Percentiles rank a stretch among this genome's conserved stretches.
Evolutionary conservation across 2,329 filamentous ascomycete genomes (phyloP).

Genomic region (Cordyceps farinosa): DNA sequence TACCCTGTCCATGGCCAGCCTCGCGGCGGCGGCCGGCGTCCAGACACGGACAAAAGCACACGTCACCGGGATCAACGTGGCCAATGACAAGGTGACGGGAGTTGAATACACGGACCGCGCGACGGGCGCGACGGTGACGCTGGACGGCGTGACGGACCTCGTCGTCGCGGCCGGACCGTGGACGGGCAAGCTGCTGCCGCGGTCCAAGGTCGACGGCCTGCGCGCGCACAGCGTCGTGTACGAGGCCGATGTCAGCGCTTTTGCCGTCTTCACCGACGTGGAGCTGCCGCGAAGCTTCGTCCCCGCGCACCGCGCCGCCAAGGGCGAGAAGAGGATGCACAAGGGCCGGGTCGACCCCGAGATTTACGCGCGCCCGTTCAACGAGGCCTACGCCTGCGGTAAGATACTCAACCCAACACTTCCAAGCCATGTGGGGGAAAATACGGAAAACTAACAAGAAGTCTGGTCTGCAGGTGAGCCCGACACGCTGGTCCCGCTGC

Average conservation of each 20-base stretch:
- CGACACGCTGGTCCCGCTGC: conserved; percentile 71
- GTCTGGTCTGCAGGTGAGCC: conserved; percentile 57
- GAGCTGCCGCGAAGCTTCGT: conserved; percentile 64
- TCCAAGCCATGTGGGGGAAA: background rate
- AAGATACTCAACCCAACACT: conserved; percentile 13
- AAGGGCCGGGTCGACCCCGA: conserved; percentile 74
- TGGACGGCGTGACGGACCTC: conserved; percentile 50
- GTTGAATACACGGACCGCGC: conserved; percentile 57
- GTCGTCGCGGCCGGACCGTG: conserved; percentile 59
- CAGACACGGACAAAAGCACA: conserved; percentile 62
- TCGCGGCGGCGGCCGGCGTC: conserved; percentile 68
- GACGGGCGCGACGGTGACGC: conserved; percentile 32
- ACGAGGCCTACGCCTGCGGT: conserved; percentile 92
- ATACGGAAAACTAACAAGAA: background rate
- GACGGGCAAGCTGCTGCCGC: conserved; percentile 57
- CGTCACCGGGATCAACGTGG: conserved; percentile 64
- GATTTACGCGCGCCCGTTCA: conserved; percentile 85
- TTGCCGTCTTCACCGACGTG: conserved; percentile 85
- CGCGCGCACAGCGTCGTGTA: conserved; percentile 65
- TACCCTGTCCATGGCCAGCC: conserved; percentile 74
- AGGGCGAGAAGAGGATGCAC: conserved; percentile 51
- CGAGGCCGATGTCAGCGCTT: conserved; percentile 62
- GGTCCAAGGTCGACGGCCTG: conserved; percentile 54
- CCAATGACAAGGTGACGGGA: conserved; percentile 50
- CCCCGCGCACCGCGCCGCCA: conserved; percentile 44